A percentile compares a stretch with the other conserved stretches of the same genome.
Conservation (phyloP, 768 basidiomycete genomes). For the Suillus ampliporus region DNA sequence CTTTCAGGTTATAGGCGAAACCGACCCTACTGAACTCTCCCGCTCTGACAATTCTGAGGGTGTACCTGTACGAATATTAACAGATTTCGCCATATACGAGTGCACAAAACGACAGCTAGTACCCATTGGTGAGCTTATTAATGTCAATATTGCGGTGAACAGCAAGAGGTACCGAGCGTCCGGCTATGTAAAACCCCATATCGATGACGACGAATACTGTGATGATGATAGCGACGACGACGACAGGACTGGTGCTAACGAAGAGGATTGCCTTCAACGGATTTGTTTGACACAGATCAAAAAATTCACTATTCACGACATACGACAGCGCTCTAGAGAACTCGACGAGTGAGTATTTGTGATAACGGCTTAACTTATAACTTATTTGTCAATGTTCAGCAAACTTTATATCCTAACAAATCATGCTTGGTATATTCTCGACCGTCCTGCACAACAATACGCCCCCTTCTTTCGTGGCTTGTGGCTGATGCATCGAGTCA, state of each 20-base stretch:
- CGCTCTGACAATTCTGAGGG: constrained; percentile 39
- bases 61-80: constrained; percentile 62
- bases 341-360: constrained; percentile 51
- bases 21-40: constrained; percentile 26
- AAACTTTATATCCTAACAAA: constrained; percentile 68
- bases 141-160: constrained; percentile 28
- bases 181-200: constrained; percentile 44
- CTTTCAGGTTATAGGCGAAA: constrained; percentile 52
- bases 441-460: constrained; percentile 53
- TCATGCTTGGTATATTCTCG: constrained; percentile 74
- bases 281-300: constrained; percentile 50
- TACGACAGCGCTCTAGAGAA: constrained; percentile 24
- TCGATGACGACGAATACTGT: constrained; percentile 38
- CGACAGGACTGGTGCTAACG: background rate
- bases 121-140: constrained; percentile 45
- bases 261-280: constrained; percentile 27
- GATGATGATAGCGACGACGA: constrained; percentile 30
- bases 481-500: constrained; percentile 54
- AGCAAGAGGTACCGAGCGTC: constrained; percentile 40
- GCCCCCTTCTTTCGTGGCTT: constrained; percentile 49
- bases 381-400: constrained; percentile 40
- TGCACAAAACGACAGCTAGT: constrained; percentile 43
- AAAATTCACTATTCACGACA: constrained; percentile 53
- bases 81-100: constrained; percentile 60
- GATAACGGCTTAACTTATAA: background rate